A percentile compares a stretch with the other conserved stretches of the same genome.
phyloP scores from a whole-genome alignment of 305 asterid genomes.

The Lippia alba region DNA sequence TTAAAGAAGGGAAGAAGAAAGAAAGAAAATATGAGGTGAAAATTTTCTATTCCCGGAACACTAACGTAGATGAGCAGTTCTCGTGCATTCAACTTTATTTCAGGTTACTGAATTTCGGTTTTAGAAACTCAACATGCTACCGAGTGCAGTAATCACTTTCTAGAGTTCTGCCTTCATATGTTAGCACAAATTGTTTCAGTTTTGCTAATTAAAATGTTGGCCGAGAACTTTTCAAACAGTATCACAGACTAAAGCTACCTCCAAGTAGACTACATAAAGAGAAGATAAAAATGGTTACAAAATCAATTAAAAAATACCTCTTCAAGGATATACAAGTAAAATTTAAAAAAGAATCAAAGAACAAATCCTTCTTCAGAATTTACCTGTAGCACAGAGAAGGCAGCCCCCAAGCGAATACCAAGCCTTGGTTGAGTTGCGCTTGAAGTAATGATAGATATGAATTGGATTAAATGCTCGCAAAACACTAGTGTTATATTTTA shows the following conservation, averaged over 20 bases:
- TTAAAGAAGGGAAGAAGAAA: neutral
- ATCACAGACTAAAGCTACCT: slow-evolving; percentile 21
- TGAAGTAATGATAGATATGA: slow-evolving; percentile 88
- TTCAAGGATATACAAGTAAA: slow-evolving; percentile 13
- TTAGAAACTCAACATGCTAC: slow-evolving; percentile 14
- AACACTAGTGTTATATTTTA: slow-evolving; percentile 78
- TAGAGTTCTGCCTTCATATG: slow-evolving; percentile 28
- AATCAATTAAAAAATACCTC: slow-evolving; percentile 13
- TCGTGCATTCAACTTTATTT: slow-evolving; percentile 20
- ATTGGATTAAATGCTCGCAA: slow-evolving; percentile 90
- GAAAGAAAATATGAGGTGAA: neutral
- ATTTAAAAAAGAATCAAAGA: neutral
- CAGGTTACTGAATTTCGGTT: slow-evolving; percentile 25
- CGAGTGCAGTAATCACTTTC: slow-evolving; percentile 6
- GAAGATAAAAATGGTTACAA: slow-evolving; percentile 15
- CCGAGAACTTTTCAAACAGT: slow-evolving; percentile 19
- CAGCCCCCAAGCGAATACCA: slow-evolving; percentile 99
- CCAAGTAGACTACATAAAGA: slow-evolving; percentile 6
- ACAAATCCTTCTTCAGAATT: slow-evolving; percentile 32
- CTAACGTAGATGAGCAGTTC: slow-evolving; percentile 16
- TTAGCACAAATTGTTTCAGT: slow-evolving; percentile 6
- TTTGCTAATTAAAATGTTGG: slow-evolving; percentile 24
- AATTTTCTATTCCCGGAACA: slow-evolving; percentile 8
- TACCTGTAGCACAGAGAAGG: slow-evolving; percentile 98
- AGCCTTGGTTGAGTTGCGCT: slow-evolving; percentile 85